phyloP scores from a whole-genome alignment of 2,329 filamentous ascomycete genomes.

The Exophiala spinifera region DNA sequence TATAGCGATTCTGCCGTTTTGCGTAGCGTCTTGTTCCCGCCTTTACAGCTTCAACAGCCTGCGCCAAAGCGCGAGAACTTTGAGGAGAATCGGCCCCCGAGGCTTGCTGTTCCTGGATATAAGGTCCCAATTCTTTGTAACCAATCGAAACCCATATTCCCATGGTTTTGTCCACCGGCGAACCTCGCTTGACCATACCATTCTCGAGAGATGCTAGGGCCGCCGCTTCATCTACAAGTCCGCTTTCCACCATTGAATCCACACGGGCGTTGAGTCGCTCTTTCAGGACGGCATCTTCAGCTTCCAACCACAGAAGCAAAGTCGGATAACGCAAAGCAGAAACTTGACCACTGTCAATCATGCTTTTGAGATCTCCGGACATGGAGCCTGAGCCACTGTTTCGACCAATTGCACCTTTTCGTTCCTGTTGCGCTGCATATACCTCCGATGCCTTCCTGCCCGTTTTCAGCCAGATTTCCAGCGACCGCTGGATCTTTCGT shows the following conservation, averaged over 20 bases:
- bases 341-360: conserved; percentile 17
- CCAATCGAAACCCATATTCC: conserved; percentile 98
- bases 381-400: too few relatives aligned
- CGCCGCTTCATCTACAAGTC: conserved; percentile 60
- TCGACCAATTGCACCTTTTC: not conserved
- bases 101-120: conserved; percentile 49
- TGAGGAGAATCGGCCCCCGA: conserved; percentile 6
- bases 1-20: conserved; percentile 80
- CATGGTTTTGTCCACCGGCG: conserved; percentile 65
- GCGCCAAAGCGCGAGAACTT: not conserved
- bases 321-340: conserved; percentile 52
- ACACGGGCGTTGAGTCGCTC: conserved; percentile 72
- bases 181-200: conserved; percentile 46
- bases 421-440: conserved; percentile 68
- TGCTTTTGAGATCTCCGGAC: conserved; percentile 1
- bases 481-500: conserved; percentile 81
- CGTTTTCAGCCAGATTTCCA: conserved; percentile 85
- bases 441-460: conserved; percentile 79
- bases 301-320: conserved; percentile 83
- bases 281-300: conserved; percentile 65
- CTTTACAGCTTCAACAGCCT: conserved; percentile 71
- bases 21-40: conserved; percentile 84
- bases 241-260: conserved; percentile 73
- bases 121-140: conserved; percentile 83
- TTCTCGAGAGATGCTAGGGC: conserved; percentile 34